Evolutionary conservation across 441 rosid species (phyloP).

Genomic region (Sinapis alba): DNA sequence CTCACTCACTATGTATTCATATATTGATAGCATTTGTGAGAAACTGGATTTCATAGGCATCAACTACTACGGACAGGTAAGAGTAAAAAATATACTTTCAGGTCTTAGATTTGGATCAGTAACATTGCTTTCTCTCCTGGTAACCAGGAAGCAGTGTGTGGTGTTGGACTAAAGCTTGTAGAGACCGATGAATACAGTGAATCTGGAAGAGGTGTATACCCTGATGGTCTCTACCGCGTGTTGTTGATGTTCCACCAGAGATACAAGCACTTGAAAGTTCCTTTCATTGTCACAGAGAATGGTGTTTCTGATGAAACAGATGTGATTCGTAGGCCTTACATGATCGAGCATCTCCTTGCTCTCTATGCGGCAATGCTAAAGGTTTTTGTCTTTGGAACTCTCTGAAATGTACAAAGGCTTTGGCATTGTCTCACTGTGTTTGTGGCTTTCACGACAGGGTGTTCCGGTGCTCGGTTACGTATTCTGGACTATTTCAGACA

Average conservation of each 20-base stretch:
- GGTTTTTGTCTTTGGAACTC: conserved; percentile 49
- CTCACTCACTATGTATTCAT: conserved; percentile 76
- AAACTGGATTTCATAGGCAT: conserved; percentile 91
- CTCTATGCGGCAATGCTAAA: conserved; percentile 78
- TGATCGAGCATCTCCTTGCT: conserved; percentile 91
- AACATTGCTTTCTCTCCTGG: conserved; percentile 14
- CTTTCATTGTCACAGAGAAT: conserved; percentile 85
- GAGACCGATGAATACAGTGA: conserved; percentile 97
- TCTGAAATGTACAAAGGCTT: conserved; percentile 7
- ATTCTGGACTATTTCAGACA: conserved; percentile 96
- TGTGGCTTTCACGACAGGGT: neutral
- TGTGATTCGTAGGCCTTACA: conserved; percentile 84
- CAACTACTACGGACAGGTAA: conserved; percentile 96
- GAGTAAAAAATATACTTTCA: neutral
- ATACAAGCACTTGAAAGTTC: conserved; percentile 77
- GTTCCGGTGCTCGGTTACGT: conserved; percentile 38
- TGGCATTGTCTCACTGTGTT: conserved; percentile 29
- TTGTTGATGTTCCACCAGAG: conserved; percentile 80
- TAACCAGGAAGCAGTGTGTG: conserved; percentile 79
- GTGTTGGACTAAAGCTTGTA: conserved; percentile 81
- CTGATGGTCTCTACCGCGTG: conserved; percentile 85
- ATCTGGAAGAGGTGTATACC: conserved; percentile 97
- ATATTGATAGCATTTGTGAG: conserved; percentile 66
- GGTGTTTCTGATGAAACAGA: conserved; percentile 92
- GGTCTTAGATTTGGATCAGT: conserved; percentile 9